These are phyloP conservation scores for Perilla frutescens DNA, from an alignment of 257 asterid genomes.

Conservation along the genomic window DNA sequence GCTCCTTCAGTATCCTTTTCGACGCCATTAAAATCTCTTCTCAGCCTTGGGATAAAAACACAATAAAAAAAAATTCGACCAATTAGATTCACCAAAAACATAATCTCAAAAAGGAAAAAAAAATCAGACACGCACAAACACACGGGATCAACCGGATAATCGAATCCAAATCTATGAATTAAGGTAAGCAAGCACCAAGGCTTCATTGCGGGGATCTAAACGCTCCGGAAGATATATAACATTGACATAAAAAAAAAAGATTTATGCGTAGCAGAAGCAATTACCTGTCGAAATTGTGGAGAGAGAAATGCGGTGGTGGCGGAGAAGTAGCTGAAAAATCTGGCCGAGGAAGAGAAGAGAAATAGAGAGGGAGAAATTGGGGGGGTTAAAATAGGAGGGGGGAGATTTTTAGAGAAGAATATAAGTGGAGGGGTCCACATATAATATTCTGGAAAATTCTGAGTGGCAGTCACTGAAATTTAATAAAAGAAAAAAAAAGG, in stretches of 20 bases:
- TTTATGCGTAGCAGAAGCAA: not conserved
- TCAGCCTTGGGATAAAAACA: slow-evolving; percentile 34
- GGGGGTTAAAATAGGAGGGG: slow-evolving; percentile 5
- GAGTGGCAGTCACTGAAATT: slow-evolving; percentile 25
- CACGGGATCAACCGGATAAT: slow-evolving; percentile 15
- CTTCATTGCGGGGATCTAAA: slow-evolving; percentile 22
- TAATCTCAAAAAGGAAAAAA: not conserved
- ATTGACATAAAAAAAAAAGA: not conserved
- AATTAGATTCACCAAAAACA: slow-evolving; percentile 10
- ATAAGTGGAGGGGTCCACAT: slow-evolving; percentile 36
- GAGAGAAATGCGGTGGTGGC: slow-evolving; percentile 15
- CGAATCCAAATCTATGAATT: slow-evolving; percentile 20
- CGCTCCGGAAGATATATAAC: not conserved
- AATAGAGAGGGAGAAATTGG: not conserved
- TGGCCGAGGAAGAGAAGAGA: slow-evolving; percentile 13
- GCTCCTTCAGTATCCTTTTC: slow-evolving; percentile 60
- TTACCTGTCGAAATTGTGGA: slow-evolving; percentile 28
- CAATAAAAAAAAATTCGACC: slow-evolving; percentile 13
- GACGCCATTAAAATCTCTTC: slow-evolving; percentile 45
- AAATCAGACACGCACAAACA: not conserved
- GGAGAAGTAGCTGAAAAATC: slow-evolving; percentile 25
- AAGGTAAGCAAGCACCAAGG: slow-evolving; percentile 7
- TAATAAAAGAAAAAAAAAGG: not conserved
- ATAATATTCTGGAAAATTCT: slow-evolving; percentile 34
- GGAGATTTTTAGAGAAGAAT: slow-evolving; percentile 16